phyloP scores from a whole-genome alignment of 2,329 filamentous ascomycete species.

The Trichophyton benhamiae region DNA sequence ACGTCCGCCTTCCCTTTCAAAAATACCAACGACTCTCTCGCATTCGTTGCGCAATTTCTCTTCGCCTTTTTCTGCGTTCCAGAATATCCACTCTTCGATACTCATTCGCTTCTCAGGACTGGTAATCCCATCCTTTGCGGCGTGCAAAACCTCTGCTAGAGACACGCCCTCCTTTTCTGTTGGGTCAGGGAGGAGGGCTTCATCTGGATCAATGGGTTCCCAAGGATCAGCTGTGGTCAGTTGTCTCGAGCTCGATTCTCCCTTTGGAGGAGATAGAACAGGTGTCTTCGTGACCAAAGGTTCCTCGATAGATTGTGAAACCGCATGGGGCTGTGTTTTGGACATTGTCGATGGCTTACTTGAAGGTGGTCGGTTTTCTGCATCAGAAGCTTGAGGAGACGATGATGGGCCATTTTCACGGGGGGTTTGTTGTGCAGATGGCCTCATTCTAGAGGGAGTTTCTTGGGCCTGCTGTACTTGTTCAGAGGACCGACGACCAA shows the following conservation, averaged over 20 bases:
- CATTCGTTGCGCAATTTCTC: constrained; percentile 66
- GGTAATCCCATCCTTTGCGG: constrained; percentile 49
- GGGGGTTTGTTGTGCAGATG: constrained; percentile 15
- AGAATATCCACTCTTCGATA: constrained; percentile 81
- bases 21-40: constrained; percentile 66
- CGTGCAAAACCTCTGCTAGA: constrained; percentile 38
- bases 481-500: not conserved
- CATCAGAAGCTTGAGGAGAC: constrained; percentile 65
- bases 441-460: not conserved
- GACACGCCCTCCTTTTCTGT: constrained; percentile 39
- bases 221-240: constrained; percentile 51
- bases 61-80: constrained; percentile 70
- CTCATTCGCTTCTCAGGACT: constrained; percentile 78
- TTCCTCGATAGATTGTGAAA: constrained; percentile 27
- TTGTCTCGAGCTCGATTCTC: constrained; percentile 37
- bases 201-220: constrained; percentile 64
- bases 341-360: constrained; percentile 44
- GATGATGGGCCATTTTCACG: constrained; percentile 46
- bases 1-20: constrained; percentile 69
- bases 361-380: constrained; percentile 66
- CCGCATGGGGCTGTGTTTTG: constrained; percentile 24
- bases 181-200: constrained; percentile 35
- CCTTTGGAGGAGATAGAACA: constrained; percentile 47
- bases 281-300: constrained; percentile 35
- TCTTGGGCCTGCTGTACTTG: not conserved